phyloP scores from a whole-genome alignment of 2,329 filamentous ascomycete genomes.

The Sporothrix pallida region DNA sequence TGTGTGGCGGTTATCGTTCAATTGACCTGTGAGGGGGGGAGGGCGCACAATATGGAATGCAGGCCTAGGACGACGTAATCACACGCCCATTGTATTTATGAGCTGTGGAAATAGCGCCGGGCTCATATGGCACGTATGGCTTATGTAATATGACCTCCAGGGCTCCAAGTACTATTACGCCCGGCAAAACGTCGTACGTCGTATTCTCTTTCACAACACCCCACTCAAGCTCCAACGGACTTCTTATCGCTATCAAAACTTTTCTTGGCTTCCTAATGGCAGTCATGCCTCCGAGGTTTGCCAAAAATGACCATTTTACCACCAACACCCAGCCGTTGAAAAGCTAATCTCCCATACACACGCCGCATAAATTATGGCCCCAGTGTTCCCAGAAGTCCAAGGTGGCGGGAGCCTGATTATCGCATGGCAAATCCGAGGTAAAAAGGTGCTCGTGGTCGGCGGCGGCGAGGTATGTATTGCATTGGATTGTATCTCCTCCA shows the following conservation, averaged over 20 bases:
- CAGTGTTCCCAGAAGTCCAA: conserved; percentile 77
- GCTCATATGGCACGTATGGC: too few relatives aligned
- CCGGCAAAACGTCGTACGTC: too few relatives aligned
- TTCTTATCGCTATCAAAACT: conserved; percentile 31
- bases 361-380: conserved; percentile 37
- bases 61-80: not conserved
- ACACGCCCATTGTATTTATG: too few relatives aligned
- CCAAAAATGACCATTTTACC: conserved; percentile 3
- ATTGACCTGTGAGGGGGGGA: not conserved
- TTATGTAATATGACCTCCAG: too few relatives aligned
- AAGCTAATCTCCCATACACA: not conserved
- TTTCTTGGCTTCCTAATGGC: not conserved
- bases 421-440: conserved; percentile 92
- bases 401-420: conserved; percentile 92
- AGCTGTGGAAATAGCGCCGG: too few relatives aligned
- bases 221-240: not conserved
- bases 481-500: conserved; percentile 39
- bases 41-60: not conserved
- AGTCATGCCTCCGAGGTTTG: not conserved
- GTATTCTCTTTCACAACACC: too few relatives aligned
- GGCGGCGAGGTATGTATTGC: conserved; percentile 77
- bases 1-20: too few relatives aligned
- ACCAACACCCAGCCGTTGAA: not conserved
- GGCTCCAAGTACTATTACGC: too few relatives aligned
- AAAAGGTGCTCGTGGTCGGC: conserved; percentile 88